Percentiles rank a stretch among this genome's conserved stretches.
Evolutionary conservation across 2,329 filamentous ascomycete species (phyloP).

Genomic region (Talaromyces sp.): DNA sequence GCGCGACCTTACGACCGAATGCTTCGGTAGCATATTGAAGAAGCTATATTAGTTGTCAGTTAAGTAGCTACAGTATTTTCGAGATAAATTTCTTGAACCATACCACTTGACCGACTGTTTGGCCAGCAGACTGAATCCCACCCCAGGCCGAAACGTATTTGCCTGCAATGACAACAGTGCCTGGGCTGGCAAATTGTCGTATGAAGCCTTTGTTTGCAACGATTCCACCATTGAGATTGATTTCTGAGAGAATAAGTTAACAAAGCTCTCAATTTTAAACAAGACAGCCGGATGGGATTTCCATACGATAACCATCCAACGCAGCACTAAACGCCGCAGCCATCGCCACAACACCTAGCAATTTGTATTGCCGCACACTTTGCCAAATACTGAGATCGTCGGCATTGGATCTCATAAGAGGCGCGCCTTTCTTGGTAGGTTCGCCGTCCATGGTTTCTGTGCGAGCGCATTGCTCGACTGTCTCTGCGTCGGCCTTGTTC

Average conservation of each 20-base stretch:
- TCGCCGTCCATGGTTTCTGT: not conserved
- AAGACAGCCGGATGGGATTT: not conserved
- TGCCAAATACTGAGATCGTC: conserved; percentile 39
- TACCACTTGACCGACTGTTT: conserved; percentile 37
- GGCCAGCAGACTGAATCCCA: conserved; percentile 35
- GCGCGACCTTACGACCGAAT: conserved; percentile 31
- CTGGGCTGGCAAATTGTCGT: conserved; percentile 26
- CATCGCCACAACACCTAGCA: conserved; percentile 34
- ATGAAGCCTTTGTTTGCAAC: conserved; percentile 41
- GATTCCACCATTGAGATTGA: conserved; percentile 35
- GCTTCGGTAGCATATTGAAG: conserved; percentile 32
- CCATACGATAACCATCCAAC: conserved; percentile 39
- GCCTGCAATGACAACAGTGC: conserved; percentile 28
- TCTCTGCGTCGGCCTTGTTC: not conserved
- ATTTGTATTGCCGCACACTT: conserved; percentile 30
- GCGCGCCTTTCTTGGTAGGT: not conserved
- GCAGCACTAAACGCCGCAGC: conserved; percentile 38
- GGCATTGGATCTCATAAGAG: conserved; percentile 30
- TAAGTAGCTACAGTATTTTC: not conserved
- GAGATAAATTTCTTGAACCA: not conserved
- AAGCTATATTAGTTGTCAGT: conserved; percentile 13
- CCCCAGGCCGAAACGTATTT: conserved; percentile 38
- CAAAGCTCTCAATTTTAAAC: not conserved
- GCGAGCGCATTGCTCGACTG: not conserved
- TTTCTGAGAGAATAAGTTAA: conserved; percentile 13